Base-by-base conservation (phyloP, 108 stramenopile genomes). In the Epipyxis sp. region DNA sequence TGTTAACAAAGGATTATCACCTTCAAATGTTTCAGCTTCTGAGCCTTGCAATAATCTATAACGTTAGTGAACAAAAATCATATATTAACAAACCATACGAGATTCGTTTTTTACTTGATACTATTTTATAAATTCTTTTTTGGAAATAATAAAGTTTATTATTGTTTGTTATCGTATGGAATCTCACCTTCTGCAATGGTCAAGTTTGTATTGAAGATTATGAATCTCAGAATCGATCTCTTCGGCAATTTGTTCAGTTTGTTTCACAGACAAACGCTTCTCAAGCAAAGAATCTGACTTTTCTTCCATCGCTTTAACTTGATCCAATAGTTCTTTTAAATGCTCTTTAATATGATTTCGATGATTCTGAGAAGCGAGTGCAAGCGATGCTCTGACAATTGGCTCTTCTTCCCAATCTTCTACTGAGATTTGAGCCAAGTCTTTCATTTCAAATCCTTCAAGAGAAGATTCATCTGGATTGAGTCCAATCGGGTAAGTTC, bases 121-220 rank as follows among this genome's bases (percentile, higher is more conserved):
- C n/a, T n/a, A n/a, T n/a, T n/a, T n/a, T n/a, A n/a, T n/a, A n/a
- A n/a, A n/a, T n/a, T n/a, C n/a, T n/a, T n/a, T n/a, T n/a, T n/a
- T n/a, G n/a, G n/a, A n/a, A n/a, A n/a, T n/a, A n/a, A n/a, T n/a
- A n/a, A n/a, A n/a, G n/a, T n/a, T n/a, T n/a, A n/a, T n/a, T n/a
- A n/a, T n/a, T n/a, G n/a, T n/a, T n/a, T n/a, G n/a, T n/a, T n/a
- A n/a, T n/a, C n/a, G n/a, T n/a, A n/a, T n/a, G n/a, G 54, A 16
- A 25, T 20, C 54, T 16, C 25, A 57, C 54, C 54, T 57, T 10
- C 61, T 16, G 35, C 61, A 65, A 37, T 65, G 61, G 34, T 65
- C 61, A 37, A 65, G 61, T 37, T 65, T 65, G 61, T 65, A 65
- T 32, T 65, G 61, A 29, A 65, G 61, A 29, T 6, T 13, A 32